Evolutionary conservation across 202 grass and related monocot species (phyloP), one percentile per base, ranked within the genome.

Genomic region (Schoenoplectus tabernaemontani): DNA sequence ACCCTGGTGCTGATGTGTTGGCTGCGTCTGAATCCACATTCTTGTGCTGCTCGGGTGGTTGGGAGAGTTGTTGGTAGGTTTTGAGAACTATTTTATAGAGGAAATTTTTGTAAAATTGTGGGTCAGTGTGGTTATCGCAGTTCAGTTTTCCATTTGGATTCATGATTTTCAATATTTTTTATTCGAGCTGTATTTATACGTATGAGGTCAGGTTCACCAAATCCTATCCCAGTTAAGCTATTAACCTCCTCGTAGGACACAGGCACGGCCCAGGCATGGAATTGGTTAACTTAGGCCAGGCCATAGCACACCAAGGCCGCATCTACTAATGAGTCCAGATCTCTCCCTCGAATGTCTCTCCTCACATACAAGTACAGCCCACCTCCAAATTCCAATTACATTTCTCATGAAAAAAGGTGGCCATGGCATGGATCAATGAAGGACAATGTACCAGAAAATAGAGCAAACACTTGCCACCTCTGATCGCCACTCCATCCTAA

Each of bases 81-180:
- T 75, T n/a, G 46, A 53, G 46, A 51, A 54, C 28, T 54, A 0
- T 10, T 59, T 36, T 54, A 75, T 75, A 75, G 70, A 75, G 70
- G 47, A 46, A 75, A 51, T 75, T 36, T 75, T 75, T 75, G 44
- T 75, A 75, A 34, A 75, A 48, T 53, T 51, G 68, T 54, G 44
- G 43, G 30, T 75, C 70, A 51, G 70, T 53, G 53, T 75, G 46
- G 47, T 4, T 75, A 36, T 75, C 8, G 66, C 4, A 28, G 28
- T 75, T 54, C 23, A 75, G 48, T 74, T 75, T 74, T 75, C 48
- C n/a, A 33, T 54, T 36, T 53, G 15, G 1, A 75, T 19, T 54
- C 36, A 69, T 44, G n/a, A 36, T 33, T 48, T 4, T n/a, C 16
- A 33, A 54, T n/a, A 50, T 50, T 13, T 50, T 50, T 50, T 47